Base-by-base conservation (phyloP, 2,329 filamentous ascomycete genomes). In the Talaromyces sp. region DNA sequence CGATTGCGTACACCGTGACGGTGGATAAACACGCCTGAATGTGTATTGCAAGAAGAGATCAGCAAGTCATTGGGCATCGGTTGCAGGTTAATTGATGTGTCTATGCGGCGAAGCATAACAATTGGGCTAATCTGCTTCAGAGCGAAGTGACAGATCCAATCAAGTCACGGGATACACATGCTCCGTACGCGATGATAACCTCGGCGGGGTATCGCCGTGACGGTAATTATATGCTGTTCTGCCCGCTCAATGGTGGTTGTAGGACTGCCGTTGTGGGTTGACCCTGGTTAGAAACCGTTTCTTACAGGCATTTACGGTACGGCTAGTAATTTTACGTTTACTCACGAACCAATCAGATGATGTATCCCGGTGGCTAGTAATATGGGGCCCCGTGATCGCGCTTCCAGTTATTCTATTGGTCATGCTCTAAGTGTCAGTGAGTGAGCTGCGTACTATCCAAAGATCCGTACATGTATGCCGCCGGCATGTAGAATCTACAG, bases 131-230 rank as follows among this genome's bases (percentile, higher is more conserved):
- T 45, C 43, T 47, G 43, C 43, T 11, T 24, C 43, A 31, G 47
- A 31, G 24, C 13, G 49, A 52, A 6, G 27, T 33, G 27, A 52
- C 49, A 52, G 49, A 27, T 37, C 52, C 39, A 56, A 56, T 39
- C 31, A 22, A 35, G 35, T 62, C 60, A 62, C 60, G 60, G 60
- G 60, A 41, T 24, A 56, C 10, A 39, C 50, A 22, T 37, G 31
- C n/a, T 13, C 31, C 37, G 27, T 52, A 35, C 19, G 31, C 31
- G 13, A 22, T 35, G 3, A 56, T 22, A 37, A 22, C 52, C 33
- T 24, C 33, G 52, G 50, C 11, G n/a, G n/a, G 10, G 33, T 56
- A 56, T 24, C 39, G 3, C 3, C 3, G 9, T 56, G 9, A 56
- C 52, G 14, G 8, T 22, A 8, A 37, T 37, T 37, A 56, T 33